These are phyloP conservation scores for Cenchrus fungigraminus DNA, from an alignment of 176 grass and related monocot genomes.

Conservation along the genomic window DNA sequence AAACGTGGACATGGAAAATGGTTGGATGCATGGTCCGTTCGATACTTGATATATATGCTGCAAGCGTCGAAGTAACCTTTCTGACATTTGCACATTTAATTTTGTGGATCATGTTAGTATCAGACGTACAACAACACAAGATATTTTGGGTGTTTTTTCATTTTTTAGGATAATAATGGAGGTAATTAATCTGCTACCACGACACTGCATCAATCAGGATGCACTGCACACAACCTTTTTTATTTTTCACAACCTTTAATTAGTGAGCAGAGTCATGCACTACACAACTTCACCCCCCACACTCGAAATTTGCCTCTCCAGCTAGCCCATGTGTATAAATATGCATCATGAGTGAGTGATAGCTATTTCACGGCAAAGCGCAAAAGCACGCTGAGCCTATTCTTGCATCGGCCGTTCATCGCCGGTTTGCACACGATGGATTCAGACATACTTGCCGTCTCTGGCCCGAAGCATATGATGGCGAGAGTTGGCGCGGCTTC, in stretches of 20 bases:
- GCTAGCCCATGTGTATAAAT: not conserved
- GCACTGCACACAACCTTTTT: too few species aligned
- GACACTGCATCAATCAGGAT: too few species aligned
- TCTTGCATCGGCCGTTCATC: too few species aligned
- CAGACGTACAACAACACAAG: not conserved
- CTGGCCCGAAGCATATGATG: slow-evolving; percentile 22
- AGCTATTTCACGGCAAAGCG: not conserved
- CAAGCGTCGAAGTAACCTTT: not conserved
- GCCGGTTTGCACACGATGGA: not conserved
- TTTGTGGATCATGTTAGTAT: not conserved
- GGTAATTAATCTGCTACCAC: too few species aligned
- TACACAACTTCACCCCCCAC: too few species aligned
- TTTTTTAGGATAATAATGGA: not conserved
- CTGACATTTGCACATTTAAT: not conserved
- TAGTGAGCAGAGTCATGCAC: too few species aligned
- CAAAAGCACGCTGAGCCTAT: not conserved
- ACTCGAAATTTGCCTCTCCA: too few species aligned
- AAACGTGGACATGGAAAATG: not conserved
- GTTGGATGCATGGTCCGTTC: not conserved
- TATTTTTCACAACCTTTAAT: too few species aligned
- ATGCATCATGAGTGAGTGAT: not conserved
- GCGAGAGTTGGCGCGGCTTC: not conserved
- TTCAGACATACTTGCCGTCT: not conserved
- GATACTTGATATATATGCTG: too few species aligned
- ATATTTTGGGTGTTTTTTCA: not conserved